Evolutionary conservation across 805 yeast genomes (phyloP).

Genomic region (Priceomyces haplophilus): DNA sequence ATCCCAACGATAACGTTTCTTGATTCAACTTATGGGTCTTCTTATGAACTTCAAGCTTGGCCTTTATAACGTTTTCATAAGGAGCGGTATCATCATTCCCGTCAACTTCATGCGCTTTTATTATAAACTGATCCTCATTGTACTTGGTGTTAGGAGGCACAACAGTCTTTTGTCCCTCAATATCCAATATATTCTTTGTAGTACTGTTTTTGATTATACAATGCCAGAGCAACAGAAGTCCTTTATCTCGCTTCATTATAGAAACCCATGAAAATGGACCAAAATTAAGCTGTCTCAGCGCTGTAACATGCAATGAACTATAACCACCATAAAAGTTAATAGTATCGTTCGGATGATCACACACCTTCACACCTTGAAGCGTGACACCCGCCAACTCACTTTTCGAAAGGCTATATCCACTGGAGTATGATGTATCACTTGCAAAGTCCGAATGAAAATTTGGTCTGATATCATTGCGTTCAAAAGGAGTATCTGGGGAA

Average conservation of each 20-base stretch:
- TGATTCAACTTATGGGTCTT: constrained; percentile 11
- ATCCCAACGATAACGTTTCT: constrained; percentile 25
- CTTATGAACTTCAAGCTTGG: not conserved
- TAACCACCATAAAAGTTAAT: constrained; percentile 37
- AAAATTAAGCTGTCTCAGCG: constrained; percentile 30
- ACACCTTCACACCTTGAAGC: constrained; percentile 15
- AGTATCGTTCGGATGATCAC: constrained; percentile 22
- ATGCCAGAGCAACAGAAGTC: constrained; percentile 9
- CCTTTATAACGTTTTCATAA: not conserved
- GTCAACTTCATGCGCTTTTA: constrained; percentile 9
- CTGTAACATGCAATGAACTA: constrained; percentile 29
- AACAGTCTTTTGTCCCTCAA: not conserved
- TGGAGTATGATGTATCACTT: not conserved
- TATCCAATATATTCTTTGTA: not conserved
- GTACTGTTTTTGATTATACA: not conserved
- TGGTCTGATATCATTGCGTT: not conserved
- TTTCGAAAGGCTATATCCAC: not conserved
- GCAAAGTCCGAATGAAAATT: constrained; percentile 10
- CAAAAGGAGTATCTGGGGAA: not conserved
- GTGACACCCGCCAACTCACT: not conserved
- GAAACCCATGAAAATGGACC: constrained; percentile 49
- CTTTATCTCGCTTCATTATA: constrained; percentile 42
- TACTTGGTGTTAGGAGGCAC: not conserved
- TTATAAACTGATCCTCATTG: constrained; percentile 19
- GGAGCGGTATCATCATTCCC: constrained; percentile 11